Evolutionary conservation across 1,139 yeast genomes (phyloP), one percentile per base, ranked within the genome.

Genomic region (Kazachstania sp.): DNA sequence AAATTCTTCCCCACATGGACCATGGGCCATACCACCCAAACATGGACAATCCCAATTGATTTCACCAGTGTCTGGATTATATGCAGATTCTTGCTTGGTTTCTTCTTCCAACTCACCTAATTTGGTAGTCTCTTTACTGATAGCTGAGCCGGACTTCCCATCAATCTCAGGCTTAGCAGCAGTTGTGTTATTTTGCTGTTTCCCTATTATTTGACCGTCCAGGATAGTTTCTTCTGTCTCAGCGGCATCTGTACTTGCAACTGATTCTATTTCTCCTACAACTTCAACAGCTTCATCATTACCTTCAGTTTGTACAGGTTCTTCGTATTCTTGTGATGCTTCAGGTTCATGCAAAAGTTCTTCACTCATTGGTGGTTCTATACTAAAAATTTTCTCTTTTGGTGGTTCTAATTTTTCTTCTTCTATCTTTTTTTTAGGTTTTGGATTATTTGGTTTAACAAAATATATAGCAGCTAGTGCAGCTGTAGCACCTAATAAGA

Each of bases 11-110:
- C 98, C 98, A 70, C 98, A 90, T 50, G 98, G 97, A 0, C 98
- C 98, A 54, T 88, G 76, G 39, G 98, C 97, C 97, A 92, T 92
- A 45, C 98, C 98, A 38, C 98, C 98, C 51, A 94, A 74, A 70
- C 99, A 94, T n/a, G 98, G 97, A 67, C 99, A 94, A 64, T 94
- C 98, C 99, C 99, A 94, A 79, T 94, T 92, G 69, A 94, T 94
- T 67, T 92, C 98, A 37, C 98, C 98, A 6, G 99, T 92, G 60
- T 86, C 96, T 43, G 97, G 97, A 70, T 92, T 81, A 70, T 81
- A 92, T 2, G 98, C 97, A 40, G 87, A 87, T 50, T 71, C 67
- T 52, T 67, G 73, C 20, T 59, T 56, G 42, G 56, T 52, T 55
- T 64, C 67, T 26, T 54, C 52, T 43, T 57, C 60, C 13, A 49